Conservation (phyloP, 2,329 filamentous ascomycete genomes). For the Emmonsiellopsis sp. region DNA sequence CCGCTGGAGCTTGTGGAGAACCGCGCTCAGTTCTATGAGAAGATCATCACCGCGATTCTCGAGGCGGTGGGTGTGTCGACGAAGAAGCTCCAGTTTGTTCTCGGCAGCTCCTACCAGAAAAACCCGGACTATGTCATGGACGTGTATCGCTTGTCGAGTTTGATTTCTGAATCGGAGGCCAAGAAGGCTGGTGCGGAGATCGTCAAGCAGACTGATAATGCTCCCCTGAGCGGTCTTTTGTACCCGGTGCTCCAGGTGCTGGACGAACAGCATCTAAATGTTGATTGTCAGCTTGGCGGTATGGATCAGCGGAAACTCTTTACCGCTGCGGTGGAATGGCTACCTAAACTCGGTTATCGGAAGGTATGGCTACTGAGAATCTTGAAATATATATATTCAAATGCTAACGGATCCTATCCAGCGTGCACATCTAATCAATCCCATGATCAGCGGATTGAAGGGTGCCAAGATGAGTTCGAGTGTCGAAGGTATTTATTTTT, state of each 20-base stretch:
- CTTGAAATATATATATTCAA: constrained; percentile 11
- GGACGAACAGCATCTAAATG: constrained; percentile 80
- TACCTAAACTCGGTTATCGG: constrained; percentile 78
- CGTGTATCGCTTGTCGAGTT: constrained; percentile 62
- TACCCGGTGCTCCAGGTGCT: constrained; percentile 85
- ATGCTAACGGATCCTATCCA: constrained; percentile 14
- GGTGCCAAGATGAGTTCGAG: constrained; percentile 73
- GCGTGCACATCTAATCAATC: constrained; percentile 65
- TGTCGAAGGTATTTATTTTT: constrained; percentile 11
- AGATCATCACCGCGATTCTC: constrained; percentile 59
- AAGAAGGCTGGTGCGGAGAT: constrained; percentile 88
- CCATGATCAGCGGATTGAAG: constrained; percentile 78
- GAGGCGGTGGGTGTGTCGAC: constrained; percentile 64
- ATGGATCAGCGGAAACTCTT: constrained; percentile 85
- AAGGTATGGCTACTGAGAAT: constrained; percentile 29
- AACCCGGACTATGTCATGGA: constrained; percentile 71
- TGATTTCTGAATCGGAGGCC: constrained; percentile 69
- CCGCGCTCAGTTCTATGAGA: constrained; percentile 69
- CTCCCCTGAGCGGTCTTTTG: constrained; percentile 62
- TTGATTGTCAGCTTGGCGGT: constrained; percentile 82
- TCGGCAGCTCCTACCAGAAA: constrained; percentile 66
- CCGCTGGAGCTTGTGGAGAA: constrained; percentile 70
- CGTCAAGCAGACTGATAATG: constrained; percentile 81
- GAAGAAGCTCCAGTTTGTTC: constrained; percentile 64
- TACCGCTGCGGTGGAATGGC: constrained; percentile 69